Percentiles rank a stretch among this genome's conserved stretches.
These are phyloP conservation scores for Flaveria brownii DNA, from an alignment of 129 eudicot species.

Conservation along the genomic window DNA sequence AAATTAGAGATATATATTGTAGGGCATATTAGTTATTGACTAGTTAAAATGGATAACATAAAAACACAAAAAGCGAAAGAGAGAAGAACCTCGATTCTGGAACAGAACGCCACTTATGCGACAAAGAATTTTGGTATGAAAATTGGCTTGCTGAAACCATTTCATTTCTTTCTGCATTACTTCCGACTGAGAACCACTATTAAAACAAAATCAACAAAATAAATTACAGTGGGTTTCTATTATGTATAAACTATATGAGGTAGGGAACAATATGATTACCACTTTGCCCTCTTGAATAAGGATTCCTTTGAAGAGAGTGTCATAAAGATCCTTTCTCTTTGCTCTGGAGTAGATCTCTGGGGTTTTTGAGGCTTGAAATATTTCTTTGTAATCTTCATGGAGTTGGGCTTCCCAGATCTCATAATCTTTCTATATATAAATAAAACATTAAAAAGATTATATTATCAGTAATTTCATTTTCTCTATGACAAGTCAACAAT, in stretches of 20 bases:
- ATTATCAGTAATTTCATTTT: neutral
- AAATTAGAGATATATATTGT: too few species aligned
- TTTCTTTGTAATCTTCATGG: neutral
- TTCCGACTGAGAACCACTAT: slow-evolving; percentile 6
- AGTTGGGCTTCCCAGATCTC: neutral
- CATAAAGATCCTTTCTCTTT: slow-evolving; percentile 7
- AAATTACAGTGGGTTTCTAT: neutral
- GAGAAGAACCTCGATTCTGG: neutral
- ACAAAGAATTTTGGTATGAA: neutral
- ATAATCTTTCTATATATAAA: neutral
- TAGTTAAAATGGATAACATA: neutral
- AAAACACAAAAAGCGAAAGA: neutral
- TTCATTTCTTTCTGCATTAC: neutral
- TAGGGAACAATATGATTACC: neutral
- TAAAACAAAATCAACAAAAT: neutral
- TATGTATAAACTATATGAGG: neutral
- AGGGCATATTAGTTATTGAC: too few species aligned
- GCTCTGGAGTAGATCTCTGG: neutral
- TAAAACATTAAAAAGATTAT: neutral
- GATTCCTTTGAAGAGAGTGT: neutral
- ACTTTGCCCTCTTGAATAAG: neutral
- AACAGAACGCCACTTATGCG: neutral
- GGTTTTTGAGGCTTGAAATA: neutral
- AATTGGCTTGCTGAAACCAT: slow-evolving; percentile 7
- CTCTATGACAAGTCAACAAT: neutral